A percentile compares a stretch with the other conserved stretches of the same genome.
Evolutionary conservation across 1,284 basidiomycete genomes (phyloP).

Genomic region (Cystobasidium slooffiae): DNA sequence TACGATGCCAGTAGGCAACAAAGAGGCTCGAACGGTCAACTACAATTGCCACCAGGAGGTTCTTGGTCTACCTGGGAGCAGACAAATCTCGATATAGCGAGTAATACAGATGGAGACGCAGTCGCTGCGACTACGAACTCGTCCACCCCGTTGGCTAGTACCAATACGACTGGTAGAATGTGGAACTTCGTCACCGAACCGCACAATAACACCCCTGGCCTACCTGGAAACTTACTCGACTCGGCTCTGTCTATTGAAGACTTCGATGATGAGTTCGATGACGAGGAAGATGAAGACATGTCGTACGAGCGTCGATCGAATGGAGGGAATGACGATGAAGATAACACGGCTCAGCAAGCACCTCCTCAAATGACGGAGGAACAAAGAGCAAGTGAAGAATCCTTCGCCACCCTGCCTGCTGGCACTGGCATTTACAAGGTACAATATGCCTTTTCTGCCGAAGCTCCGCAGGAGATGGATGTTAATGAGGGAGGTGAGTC

Average conservation of each 20-base stretch:
- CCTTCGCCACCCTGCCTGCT: constrained; percentile 17
- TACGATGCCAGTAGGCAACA: not conserved
- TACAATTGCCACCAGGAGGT: constrained; percentile 6
- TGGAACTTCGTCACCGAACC: constrained; percentile 8
- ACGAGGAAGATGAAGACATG: constrained; percentile 27
- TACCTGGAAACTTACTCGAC: constrained; percentile 8
- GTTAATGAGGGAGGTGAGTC: constrained; percentile 37
- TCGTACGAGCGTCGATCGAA: constrained; percentile 2
- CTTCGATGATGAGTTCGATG: constrained; percentile 41
- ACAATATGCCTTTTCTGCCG: constrained; percentile 37
- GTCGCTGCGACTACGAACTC: not conserved
- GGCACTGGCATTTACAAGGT: constrained; percentile 34
- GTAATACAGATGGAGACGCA: not conserved
- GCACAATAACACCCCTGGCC: not conserved
- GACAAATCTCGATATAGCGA: constrained; percentile 5
- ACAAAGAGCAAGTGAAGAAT: constrained; percentile 13
- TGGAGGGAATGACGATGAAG: not conserved
- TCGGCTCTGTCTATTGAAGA: constrained; percentile 37
- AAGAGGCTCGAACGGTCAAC: not conserved
- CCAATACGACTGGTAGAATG: constrained; percentile 23
- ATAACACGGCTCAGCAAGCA: not conserved
- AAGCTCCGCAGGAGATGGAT: constrained; percentile 36
- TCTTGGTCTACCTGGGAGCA: constrained; percentile 39
- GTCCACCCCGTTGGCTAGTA: not conserved
- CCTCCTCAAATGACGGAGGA: not conserved